Conservation (phyloP, 805 yeast species). For the Yarrowia sp. region DNA sequence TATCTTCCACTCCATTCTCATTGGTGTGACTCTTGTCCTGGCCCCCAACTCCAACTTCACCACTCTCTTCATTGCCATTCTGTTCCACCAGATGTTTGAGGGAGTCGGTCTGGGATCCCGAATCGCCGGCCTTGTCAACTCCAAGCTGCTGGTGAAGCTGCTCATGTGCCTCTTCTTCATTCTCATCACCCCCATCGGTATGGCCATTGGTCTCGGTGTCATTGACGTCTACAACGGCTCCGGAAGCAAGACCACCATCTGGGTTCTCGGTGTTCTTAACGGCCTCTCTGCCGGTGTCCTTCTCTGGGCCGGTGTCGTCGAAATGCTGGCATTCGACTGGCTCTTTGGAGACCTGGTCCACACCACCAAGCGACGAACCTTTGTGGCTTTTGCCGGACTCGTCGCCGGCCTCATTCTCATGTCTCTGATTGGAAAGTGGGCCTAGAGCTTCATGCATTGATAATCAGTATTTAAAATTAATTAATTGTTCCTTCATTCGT, state of each 20-base stretch:
- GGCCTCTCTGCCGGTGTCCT: constrained; percentile 75
- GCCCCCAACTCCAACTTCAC: constrained; percentile 53
- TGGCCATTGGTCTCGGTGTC: constrained; percentile 78
- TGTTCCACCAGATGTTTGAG: constrained; percentile 79
- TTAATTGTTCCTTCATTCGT: not conserved
- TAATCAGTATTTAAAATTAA: not conserved
- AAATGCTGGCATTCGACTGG: constrained; percentile 77
- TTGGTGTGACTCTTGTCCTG: constrained; percentile 63
- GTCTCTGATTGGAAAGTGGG: constrained; percentile 82
- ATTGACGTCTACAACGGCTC: constrained; percentile 66
- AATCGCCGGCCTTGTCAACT: constrained; percentile 60
- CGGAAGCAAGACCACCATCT: constrained; percentile 59
- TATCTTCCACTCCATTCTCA: constrained; percentile 67
- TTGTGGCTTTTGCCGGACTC: constrained; percentile 59
- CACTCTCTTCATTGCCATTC: constrained; percentile 62
- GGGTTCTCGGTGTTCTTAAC: constrained; percentile 72
- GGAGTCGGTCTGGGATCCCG: constrained; percentile 82
- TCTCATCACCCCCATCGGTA: constrained; percentile 69
- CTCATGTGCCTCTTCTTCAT: constrained; percentile 55
- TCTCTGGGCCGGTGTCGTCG: constrained; percentile 74
- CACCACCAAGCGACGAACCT: constrained; percentile 60
- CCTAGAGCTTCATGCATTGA: constrained; percentile 44
- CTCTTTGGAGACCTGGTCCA: constrained; percentile 69
- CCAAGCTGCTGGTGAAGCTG: constrained; percentile 52
- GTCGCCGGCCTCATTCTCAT: constrained; percentile 67